phyloP scores from a whole-genome alignment of 208 protist genomes.

The Porcisia deanei region DNA sequence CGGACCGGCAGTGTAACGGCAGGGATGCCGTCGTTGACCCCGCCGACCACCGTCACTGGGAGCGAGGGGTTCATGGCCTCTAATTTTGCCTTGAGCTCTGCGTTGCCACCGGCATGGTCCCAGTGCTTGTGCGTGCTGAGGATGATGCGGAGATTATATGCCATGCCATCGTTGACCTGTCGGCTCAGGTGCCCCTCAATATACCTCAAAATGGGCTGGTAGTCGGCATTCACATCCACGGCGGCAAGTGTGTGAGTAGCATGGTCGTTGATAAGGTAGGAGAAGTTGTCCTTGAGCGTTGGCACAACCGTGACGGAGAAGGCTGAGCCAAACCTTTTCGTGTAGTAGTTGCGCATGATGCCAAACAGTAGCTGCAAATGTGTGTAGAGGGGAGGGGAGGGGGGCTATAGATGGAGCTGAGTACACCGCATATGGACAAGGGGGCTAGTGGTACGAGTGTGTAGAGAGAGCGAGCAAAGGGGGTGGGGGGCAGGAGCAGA shows the following conservation, averaged over 20 bases:
- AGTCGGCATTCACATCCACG: constrained; percentile 90
- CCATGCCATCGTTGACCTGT: background rate
- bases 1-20: constrained; percentile 61
- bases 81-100: constrained; percentile 37
- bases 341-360: constrained; percentile 35
- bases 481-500: too few relatives aligned
- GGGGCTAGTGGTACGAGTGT: background rate
- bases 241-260: constrained; percentile 53
- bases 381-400: background rate
- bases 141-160: constrained; percentile 44
- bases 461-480: background rate
- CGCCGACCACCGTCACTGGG: constrained; percentile 68
- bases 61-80: constrained; percentile 6
- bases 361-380: background rate
- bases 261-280: constrained; percentile 88
- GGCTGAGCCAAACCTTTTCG: constrained; percentile 55
- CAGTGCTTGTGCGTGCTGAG: constrained; percentile 95
- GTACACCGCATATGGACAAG: background rate
- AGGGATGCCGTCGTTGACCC: constrained; percentile 68
- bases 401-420: background rate
- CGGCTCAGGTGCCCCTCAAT: constrained; percentile 36
- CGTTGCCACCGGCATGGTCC: constrained; percentile 93
- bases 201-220: constrained; percentile 54
- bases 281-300: constrained; percentile 92
- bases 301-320: constrained; percentile 84